Evolutionary conservation across 2,329 filamentous ascomycete genomes (phyloP), one percentile per base, ranked within the genome.

Genomic region (Aotearoamyces nothofagi): DNA sequence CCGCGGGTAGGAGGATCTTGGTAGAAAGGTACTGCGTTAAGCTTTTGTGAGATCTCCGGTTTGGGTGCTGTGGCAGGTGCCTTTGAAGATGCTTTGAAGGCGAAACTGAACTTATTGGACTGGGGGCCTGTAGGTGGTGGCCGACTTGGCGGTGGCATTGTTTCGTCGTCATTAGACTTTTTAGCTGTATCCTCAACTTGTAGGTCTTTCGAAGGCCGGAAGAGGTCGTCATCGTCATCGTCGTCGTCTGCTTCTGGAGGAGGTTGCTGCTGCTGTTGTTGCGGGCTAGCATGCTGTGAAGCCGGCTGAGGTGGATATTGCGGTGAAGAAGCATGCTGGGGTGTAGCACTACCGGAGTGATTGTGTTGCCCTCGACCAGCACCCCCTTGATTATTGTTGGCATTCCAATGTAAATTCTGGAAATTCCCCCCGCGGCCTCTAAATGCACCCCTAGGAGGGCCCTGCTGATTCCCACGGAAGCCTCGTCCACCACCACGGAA

Each of bases 61-160:
- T 76, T 74, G 3, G 70, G 69, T 9, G 61, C 58, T 6, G 70
- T 55, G 9, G 67, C 56, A 2, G 62, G 53, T 5, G 63, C 56
- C 40, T 76, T 76, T 8, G 62, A 65, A 23, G 78, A 68, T 7
- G 75, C 68, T 50, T 94, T 94, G 53, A 96, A 83, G 2, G 84
- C 83, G 51, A 96, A 96, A 50, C 83, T 92, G 46, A 94, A 92
- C 54, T 87, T 90, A 24, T 72, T 71, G 27, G 49, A 48, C 30
- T 58, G 56, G 2, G 55, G 51, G 10, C 51, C 50, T 4, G 57
- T 54, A 17, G 63, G 57, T 9, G 55, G 49, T n/a, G 45, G 58
- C 33, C 67, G 66, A 32, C 53, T 59, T 8, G 69, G 61, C 12
- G 65, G 65, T 16, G 63, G 63, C 54, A 69, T 67, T 30, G 61